A percentile compares a stretch with the other conserved stretches of the same genome.
phyloP scores from a whole-genome alignment of 306 rosid genomes.

The Delonix regia region DNA sequence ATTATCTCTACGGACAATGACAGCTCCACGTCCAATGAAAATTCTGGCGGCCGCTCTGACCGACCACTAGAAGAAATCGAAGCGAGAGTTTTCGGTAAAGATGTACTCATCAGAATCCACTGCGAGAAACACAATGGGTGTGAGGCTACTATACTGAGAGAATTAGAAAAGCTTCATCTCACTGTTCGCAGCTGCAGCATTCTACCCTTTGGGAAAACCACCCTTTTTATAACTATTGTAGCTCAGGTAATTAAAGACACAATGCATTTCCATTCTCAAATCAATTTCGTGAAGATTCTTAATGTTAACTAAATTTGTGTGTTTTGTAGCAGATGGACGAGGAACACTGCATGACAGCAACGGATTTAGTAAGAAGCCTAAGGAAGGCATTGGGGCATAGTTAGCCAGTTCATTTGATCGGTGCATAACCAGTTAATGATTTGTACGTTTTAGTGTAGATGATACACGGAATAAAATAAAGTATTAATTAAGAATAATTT shows the following conservation, averaged over 20 bases:
- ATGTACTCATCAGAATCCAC: slow-evolving; percentile 65
- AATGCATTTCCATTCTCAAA: background rate
- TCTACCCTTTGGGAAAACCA: slow-evolving; percentile 68
- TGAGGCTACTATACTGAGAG: slow-evolving; percentile 45
- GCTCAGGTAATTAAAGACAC: slow-evolving; percentile 36
- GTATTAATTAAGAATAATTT: background rate
- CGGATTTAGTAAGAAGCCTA: slow-evolving; percentile 55
- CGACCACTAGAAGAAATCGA: slow-evolving; percentile 65
- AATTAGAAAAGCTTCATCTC: slow-evolving; percentile 59
- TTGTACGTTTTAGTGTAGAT: background rate
- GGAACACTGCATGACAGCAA: slow-evolving; percentile 54
- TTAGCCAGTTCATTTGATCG: background rate
- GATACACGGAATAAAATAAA: too few relatives aligned
- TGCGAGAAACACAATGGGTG: slow-evolving; percentile 53
- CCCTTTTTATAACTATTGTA: slow-evolving; percentile 57
- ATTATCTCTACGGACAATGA: slow-evolving; percentile 26
- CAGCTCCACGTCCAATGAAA: slow-evolving; percentile 48
- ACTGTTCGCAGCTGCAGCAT: slow-evolving; percentile 56
- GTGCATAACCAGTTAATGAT: background rate
- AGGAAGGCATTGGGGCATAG: slow-evolving; percentile 54
- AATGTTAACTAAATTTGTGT: background rate
- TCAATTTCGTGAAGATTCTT: background rate
- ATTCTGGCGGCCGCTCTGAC: slow-evolving; percentile 18
- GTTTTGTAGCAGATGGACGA: slow-evolving; percentile 60
- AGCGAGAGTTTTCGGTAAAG: slow-evolving; percentile 67